Percentiles rank a stretch among this genome's conserved stretches.
Conservation (phyloP, 2,329 filamentous ascomycete genomes). For the Fusarium robinianum region DNA sequence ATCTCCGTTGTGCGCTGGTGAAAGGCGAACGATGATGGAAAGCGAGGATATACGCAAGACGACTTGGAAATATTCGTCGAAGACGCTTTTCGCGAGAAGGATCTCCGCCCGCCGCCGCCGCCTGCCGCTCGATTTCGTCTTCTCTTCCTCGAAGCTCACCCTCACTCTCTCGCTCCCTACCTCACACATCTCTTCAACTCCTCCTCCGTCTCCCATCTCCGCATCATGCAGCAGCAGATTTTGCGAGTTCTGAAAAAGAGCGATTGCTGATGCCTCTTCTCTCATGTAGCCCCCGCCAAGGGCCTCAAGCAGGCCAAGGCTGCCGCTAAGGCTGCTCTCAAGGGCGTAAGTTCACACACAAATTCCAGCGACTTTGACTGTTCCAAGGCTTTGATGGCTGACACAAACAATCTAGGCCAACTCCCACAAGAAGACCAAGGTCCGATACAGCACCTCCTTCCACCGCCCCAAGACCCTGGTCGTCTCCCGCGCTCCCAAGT, state of each 20-base stretch:
- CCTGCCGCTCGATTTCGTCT: constrained; percentile 19
- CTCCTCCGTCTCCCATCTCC: constrained; percentile 51
- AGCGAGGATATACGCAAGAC: too few relatives aligned
- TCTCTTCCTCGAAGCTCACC: constrained; percentile 9
- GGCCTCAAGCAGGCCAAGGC: constrained; percentile 84
- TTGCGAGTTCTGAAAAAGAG: constrained; percentile 73
- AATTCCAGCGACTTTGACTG: constrained; percentile 6
- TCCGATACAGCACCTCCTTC: constrained; percentile 92
- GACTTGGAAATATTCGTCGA: too few relatives aligned
- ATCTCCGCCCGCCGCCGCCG: too few relatives aligned
- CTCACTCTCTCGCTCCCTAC: constrained; percentile 6
- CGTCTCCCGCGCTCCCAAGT: constrained; percentile 90
- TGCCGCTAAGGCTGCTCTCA: constrained; percentile 94
- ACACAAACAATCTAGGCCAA: constrained; percentile 47
- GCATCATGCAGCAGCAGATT: constrained; percentile 74
- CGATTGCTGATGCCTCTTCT: constrained; percentile 72
- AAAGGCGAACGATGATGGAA: too few relatives aligned
- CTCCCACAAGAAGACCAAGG: constrained; percentile 86
- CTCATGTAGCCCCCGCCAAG: constrained; percentile 62
- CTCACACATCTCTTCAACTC: constrained; percentile 25
- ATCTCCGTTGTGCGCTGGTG: too few relatives aligned
- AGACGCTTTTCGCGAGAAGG: too few relatives aligned
- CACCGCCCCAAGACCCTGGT: constrained; percentile 96
- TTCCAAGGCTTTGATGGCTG: neutral
- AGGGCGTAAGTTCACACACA: constrained; percentile 78